phyloP scores from a whole-genome alignment of 78 protist species.

The Monocercomonoides exilis region DNA sequence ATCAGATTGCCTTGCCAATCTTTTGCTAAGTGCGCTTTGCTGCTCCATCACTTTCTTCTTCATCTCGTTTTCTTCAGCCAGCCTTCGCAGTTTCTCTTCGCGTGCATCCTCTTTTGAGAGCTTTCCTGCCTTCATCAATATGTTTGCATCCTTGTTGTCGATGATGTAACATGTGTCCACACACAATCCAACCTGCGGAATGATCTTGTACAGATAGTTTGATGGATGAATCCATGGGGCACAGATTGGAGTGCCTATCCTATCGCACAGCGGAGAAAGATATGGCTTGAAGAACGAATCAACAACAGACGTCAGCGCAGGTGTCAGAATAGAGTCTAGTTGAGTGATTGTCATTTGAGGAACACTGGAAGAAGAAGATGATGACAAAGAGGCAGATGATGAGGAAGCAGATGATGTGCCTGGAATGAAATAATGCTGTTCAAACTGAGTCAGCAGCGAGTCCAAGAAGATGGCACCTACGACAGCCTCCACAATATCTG shows the following conservation, averaged over 20 bases:
- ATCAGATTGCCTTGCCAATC: too few relatives aligned
- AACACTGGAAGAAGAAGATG: too few relatives aligned
- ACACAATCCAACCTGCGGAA: too few relatives aligned
- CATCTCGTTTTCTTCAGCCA: too few relatives aligned
- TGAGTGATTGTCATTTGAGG: neutral
- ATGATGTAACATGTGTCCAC: too few relatives aligned
- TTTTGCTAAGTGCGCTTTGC: too few relatives aligned
- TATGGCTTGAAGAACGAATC: neutral
- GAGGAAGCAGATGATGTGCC: neutral
- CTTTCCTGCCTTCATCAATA: too few relatives aligned
- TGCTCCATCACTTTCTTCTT: too few relatives aligned
- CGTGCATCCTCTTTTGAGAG: too few relatives aligned
- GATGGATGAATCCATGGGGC: neutral
- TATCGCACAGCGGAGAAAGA: neutral
- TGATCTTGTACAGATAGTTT: neutral
- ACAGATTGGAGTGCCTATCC: neutral
- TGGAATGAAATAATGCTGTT: neutral
- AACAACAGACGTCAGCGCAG: neutral
- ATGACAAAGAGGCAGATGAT: too few relatives aligned
- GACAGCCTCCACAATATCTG: neutral
- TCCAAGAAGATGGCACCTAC: neutral
- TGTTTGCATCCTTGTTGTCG: too few relatives aligned
- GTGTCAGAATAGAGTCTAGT: neutral
- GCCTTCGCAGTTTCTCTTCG: too few relatives aligned
- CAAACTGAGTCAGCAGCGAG: neutral